These are phyloP conservation scores for Wallemia mellicola DNA, from an alignment of 1,284 basidiomycete genomes.

Conservation along the genomic window DNA sequence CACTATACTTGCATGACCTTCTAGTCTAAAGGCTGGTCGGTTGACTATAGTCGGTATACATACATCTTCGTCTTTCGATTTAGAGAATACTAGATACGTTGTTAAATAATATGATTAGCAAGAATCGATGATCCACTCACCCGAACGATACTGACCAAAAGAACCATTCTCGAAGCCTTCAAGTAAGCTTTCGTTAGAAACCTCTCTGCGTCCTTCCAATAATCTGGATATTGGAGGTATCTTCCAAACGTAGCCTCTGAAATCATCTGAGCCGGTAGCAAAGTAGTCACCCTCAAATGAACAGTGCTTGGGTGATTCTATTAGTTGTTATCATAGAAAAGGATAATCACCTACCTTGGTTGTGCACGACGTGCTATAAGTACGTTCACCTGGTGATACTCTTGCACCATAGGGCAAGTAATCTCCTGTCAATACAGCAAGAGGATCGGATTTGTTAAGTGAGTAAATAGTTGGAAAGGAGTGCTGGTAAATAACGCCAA, in stretches of 20 bases:
- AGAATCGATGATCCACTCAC: too few relatives aligned
- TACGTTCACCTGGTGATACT: not conserved
- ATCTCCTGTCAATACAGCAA: not conserved
- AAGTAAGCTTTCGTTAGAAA: not conserved
- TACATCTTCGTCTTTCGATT: not conserved
- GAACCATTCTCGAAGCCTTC: not conserved
- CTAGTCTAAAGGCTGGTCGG: not conserved
- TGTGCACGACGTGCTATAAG: not conserved
- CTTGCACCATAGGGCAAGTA: not conserved
- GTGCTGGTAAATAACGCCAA: not conserved
- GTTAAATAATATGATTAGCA: too few relatives aligned
- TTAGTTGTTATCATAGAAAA: not conserved
- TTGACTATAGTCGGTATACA: not conserved
- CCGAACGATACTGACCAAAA: not conserved
- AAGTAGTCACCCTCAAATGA: not conserved
- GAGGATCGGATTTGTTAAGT: not conserved
- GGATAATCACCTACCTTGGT: not conserved
- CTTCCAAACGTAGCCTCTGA: not conserved
- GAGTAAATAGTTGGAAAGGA: not conserved
- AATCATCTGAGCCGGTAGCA: not conserved
- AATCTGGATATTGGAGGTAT: not conserved
- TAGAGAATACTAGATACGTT: not conserved
- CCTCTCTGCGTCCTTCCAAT: not conserved
- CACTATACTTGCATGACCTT: not conserved
- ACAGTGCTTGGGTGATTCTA: not conserved